Base-by-base conservation (phyloP, 768 basidiomycete genomes). In the Agrocybe chaxingu region DNA sequence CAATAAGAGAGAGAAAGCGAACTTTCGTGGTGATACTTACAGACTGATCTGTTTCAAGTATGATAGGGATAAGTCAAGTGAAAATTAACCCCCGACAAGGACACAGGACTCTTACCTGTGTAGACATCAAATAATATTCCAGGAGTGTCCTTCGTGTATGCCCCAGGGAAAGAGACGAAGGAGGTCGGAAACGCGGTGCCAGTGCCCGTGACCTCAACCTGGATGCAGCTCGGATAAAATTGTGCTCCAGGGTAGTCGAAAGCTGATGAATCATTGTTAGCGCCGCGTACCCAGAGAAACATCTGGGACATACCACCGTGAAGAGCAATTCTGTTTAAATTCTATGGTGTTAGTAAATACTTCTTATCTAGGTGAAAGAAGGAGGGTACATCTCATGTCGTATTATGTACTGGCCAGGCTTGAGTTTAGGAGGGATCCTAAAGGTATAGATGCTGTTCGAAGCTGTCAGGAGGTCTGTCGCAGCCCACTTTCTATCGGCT, bases 121-220 rank as follows among this genome's bases (percentile, higher is more conserved):
- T 73, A 73, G 19, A 62, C 67, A 57, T 74, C 71, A 41, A 56
- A 73, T 0, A 66, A 63, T 41, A 73, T 73, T 24, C 62, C 70
- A 33, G 65, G 70, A 35, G 68, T 71, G 30, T n/a, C 61, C 0
- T 63, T 55, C 1, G 64, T 71, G 53, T 76, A 76, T 8, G 73
- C 70, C 29, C 75, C 74, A 29, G 77, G 77, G 71, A 78, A 79
- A 3, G 77, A 70, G 12, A 78, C 76, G 30, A 78, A 72, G 0
- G 70, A 70, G 1, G 71, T 72, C 1, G 75, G 75, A 8, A 73
- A 56, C 1, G 72, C 67, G 3, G 66, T 73, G 18, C 77, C 77
- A 7, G 71, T 70, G 4, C 76, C 77, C 2, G 74, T 77, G 0
- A 75, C 74, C 53, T 73, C 50, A 30, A 78, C 57, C 54, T 78